phyloP scores from a whole-genome alignment of 2,329 filamentous ascomycete species.

The Paecilomyces sp. region DNA sequence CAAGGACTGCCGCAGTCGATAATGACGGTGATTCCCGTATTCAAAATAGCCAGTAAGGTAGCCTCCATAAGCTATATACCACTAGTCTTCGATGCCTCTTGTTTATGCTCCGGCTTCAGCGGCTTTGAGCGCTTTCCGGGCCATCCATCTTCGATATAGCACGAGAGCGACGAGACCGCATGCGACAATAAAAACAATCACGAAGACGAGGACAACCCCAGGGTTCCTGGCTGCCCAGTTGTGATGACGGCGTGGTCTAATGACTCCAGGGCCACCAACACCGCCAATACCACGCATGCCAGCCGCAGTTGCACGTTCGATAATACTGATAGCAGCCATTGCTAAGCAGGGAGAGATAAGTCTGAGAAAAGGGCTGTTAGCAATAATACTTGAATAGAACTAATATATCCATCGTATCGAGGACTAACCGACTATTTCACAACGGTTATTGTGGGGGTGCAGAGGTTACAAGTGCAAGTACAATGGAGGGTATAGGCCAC shows the following conservation, averaged over 20 bases:
- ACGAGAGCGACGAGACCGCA: slow-evolving; percentile 45
- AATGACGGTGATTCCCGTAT: neutral
- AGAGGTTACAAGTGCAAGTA: neutral
- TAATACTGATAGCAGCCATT: neutral
- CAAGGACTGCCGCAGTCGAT: neutral
- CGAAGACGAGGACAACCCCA: slow-evolving; percentile 57
- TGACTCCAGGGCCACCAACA: neutral
- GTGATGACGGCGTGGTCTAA: slow-evolving; percentile 3
- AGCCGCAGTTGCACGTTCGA: neutral
- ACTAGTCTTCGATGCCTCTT: neutral
- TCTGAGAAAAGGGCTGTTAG: neutral
- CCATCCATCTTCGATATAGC: slow-evolving; percentile 38
- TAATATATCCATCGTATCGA: neutral
- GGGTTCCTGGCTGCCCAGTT: slow-evolving; percentile 54
- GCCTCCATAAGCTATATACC: neutral
- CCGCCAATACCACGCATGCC: neutral
- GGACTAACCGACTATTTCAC: neutral
- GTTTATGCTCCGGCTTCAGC: slow-evolving; percentile 5
- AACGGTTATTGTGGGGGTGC: neutral
- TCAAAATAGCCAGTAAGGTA: neutral
- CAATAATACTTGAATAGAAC: neutral
- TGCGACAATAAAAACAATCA: slow-evolving; percentile 51
- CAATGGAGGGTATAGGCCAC: neutral
- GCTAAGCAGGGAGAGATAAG: neutral
- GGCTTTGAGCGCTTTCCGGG: slow-evolving; percentile 19